phyloP scores from a whole-genome alignment of 345 rosid species.

The Pugionium dolabratum region DNA sequence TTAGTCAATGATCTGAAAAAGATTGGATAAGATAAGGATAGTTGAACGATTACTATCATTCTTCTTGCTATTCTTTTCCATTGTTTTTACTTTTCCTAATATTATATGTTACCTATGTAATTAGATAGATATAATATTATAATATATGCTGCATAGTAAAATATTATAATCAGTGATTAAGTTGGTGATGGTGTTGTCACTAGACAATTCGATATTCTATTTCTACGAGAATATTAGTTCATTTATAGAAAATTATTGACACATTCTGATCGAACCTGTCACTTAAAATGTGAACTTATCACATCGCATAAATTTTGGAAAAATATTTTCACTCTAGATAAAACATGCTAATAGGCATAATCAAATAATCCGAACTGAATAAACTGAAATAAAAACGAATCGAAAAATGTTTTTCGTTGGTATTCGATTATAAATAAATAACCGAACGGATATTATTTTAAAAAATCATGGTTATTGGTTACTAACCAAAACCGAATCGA shows the following conservation, averaged over 20 bases:
- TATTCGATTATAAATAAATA: no score
- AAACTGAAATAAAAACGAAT: no score
- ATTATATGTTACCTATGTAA: slow-evolving; percentile 5
- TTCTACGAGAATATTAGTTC: slow-evolving; percentile 15
- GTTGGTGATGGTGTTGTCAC: slow-evolving; percentile 28
- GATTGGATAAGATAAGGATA: slow-evolving; percentile 38
- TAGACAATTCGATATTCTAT: slow-evolving; percentile 21
- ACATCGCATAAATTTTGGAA: slow-evolving; percentile 6
- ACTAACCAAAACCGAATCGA: no score
- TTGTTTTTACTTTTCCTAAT: not conserved
- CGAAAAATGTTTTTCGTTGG: no score
- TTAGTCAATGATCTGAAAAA: slow-evolving; percentile 31
- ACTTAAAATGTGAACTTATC: slow-evolving; percentile 32
- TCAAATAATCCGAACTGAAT: no score
- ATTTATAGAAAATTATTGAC: slow-evolving; percentile 7
- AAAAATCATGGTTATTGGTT: no score
- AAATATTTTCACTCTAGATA: not conserved
- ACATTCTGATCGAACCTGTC: slow-evolving; percentile 21
- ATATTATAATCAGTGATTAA: not conserved
- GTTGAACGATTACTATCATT: slow-evolving; percentile 23
- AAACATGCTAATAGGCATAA: no score
- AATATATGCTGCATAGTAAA: not conserved
- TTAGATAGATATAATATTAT: not conserved
- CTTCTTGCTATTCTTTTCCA: not conserved
- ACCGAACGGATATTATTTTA: no score